These are phyloP conservation scores for Tricholomella constricta DNA, from an alignment of 768 basidiomycete genomes.

Conservation along the genomic window DNA sequence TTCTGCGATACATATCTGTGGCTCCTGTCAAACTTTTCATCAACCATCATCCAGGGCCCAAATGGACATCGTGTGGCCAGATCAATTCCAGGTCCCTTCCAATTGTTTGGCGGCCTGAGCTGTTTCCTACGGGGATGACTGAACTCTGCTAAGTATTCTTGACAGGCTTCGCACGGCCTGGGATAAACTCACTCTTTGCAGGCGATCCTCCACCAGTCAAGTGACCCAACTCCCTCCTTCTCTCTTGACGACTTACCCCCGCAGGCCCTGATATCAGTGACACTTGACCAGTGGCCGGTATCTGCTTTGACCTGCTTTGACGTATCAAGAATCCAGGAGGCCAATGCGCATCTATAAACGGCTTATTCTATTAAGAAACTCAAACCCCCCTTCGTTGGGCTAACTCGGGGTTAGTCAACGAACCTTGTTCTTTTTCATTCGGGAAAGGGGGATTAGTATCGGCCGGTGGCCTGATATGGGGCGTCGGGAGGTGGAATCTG, in stretches of 20 bases:
- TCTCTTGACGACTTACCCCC: slow-evolving; percentile 4
- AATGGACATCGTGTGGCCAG: slow-evolving; percentile 4
- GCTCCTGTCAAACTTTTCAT: background rate
- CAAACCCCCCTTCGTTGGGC: too few relatives aligned
- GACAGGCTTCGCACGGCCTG: slow-evolving; percentile 2
- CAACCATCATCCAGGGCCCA: background rate
- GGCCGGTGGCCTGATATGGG: too few relatives aligned
- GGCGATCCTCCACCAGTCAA: slow-evolving; percentile 10
- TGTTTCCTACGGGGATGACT: background rate
- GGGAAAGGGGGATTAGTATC: too few relatives aligned
- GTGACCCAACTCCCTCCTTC: slow-evolving; percentile 3
- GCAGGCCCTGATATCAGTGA: slow-evolving; percentile 1
- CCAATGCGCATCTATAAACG: too few relatives aligned
- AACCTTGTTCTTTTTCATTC: too few relatives aligned
- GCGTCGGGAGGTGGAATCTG: too few relatives aligned
- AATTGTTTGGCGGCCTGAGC: slow-evolving; percentile 8
- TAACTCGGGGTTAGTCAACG: too few relatives aligned
- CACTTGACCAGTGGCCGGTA: background rate
- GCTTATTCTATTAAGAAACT: too few relatives aligned
- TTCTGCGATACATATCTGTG: too few relatives aligned
- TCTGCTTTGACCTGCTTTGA: background rate
- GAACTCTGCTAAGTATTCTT: slow-evolving; percentile 8
- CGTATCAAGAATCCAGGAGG: too few relatives aligned
- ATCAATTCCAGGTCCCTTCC: background rate
- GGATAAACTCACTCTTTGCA: slow-evolving; percentile 1